phyloP scores from a whole-genome alignment of 2,329 filamentous ascomycete species.

The Stemphylium vesicarium region DNA sequence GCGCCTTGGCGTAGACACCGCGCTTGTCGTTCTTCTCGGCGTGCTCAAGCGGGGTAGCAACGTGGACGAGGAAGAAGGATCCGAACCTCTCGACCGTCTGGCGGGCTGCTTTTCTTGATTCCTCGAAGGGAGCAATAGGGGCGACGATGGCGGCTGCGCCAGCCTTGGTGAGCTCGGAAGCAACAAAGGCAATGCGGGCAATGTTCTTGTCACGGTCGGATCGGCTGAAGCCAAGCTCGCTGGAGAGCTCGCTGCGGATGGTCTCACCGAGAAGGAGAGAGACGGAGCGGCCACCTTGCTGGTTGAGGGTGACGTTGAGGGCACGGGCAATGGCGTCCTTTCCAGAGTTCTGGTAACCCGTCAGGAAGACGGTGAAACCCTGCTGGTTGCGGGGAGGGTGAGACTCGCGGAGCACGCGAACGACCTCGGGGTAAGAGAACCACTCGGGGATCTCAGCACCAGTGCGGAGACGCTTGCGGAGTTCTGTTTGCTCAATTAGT shows the following conservation, averaged over 20 bases:
- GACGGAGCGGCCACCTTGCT: slow-evolving; percentile 93
- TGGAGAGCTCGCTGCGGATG: slow-evolving; percentile 88
- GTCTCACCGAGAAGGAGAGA: slow-evolving; percentile 95
- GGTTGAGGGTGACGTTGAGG: slow-evolving; percentile 95
- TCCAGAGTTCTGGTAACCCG: slow-evolving; percentile 93
- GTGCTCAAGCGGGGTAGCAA: slow-evolving; percentile 89
- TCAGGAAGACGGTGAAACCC: slow-evolving; percentile 98
- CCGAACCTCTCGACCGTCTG: slow-evolving; percentile 88
- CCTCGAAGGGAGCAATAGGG: slow-evolving; percentile 92
- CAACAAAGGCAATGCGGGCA: slow-evolving; percentile 93
- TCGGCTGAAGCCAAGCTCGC: slow-evolving; percentile 92
- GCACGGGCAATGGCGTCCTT: slow-evolving; percentile 97
- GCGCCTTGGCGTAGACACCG: slow-evolving; percentile 84
- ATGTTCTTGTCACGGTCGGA: slow-evolving; percentile 96
- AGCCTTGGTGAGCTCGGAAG: slow-evolving; percentile 89
- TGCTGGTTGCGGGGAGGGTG: slow-evolving; percentile 90
- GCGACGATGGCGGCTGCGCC: slow-evolving; percentile 95
- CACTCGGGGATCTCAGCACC: slow-evolving; percentile 96
- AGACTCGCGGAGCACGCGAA: slow-evolving; percentile 93
- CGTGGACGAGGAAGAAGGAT: slow-evolving; percentile 93
- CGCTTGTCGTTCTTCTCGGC: slow-evolving; percentile 94
- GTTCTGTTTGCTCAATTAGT: slow-evolving; percentile 60
- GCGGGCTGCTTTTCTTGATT: slow-evolving; percentile 75
- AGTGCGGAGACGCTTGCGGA: slow-evolving; percentile 86
- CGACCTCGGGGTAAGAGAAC: slow-evolving; percentile 99